Base-by-base conservation (phyloP, 2,329 filamentous ascomycete species). In the Fusarium sp. region DNA sequence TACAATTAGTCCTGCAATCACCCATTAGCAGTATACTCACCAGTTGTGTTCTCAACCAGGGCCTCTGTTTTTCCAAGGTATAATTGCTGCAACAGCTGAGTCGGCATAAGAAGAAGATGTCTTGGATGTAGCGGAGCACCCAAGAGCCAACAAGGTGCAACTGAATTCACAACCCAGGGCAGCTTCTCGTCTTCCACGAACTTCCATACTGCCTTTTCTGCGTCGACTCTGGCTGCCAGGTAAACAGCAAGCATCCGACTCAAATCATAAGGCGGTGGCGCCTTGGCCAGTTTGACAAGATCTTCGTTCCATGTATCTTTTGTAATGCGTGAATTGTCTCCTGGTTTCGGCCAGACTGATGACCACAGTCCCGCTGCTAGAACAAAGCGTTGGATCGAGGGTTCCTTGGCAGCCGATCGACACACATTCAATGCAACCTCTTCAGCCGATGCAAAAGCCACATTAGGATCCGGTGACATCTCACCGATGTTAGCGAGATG, bases 171-270 rank as follows among this genome's bases (percentile, higher is more conserved):
- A n/a, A 52, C 65, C 67, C 67, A 72, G 0, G 67, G 20, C 2
- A 67, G 13, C 0, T 65, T 65, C 26, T 72, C 49, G 1, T 72
- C 70, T 5, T 49, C 30, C 1, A 39, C 65, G 14, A 65, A 72
- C 10, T 71, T 71, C 70, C 67, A 72, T 5, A 72, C 44, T 1
- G 70, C 70, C 22, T 65, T 71, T n/a, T 72, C 70, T 0, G 65
- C 54, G 4, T 72, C 70, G 0, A 55, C 44, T 15, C 70, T 71
- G 1, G 55, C 40, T 6, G 49, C 67, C 3, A 65, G 37, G 10
- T 67, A 67, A 0, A 67, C 56, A 0, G 56, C 22, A 3, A 72
- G 45, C 4, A 59, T 47, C 0, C 70, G 56, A 5, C 56, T 57
- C 11, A 67, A 15, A 0, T 54, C 62, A 17, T 71, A 72, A 0